Evolutionary conservation across 108 stramenopile genomes (phyloP).

Genomic region (Cylindrotheca closterium): DNA sequence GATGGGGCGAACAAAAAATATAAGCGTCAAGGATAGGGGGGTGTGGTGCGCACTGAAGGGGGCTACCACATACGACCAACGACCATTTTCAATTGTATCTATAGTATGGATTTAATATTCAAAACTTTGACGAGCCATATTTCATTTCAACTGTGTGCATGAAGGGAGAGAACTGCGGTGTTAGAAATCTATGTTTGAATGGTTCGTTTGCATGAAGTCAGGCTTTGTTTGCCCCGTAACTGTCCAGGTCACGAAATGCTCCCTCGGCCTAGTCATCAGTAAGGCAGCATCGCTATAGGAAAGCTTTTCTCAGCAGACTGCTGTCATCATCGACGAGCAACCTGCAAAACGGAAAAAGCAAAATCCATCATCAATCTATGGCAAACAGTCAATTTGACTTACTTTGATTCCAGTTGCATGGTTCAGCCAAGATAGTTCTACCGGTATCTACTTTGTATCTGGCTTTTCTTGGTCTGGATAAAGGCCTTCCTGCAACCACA

Average conservation of each 20-base stretch:
- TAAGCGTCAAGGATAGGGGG: constrained; percentile 45
- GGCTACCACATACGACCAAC: too few relatives aligned
- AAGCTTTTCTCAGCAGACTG: neutral
- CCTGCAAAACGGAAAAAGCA: constrained; percentile 3
- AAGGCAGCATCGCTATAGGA: constrained; percentile 7
- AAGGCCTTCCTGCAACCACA: constrained; percentile 76
- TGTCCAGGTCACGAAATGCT: constrained; percentile 28
- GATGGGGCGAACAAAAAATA: constrained; percentile 45
- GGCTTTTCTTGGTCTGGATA: constrained; percentile 38
- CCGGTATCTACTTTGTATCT: neutral
- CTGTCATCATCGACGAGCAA: neutral
- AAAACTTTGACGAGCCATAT: too few relatives aligned
- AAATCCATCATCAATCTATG: neutral
- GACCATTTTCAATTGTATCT: too few relatives aligned
- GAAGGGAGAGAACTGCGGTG: too few relatives aligned
- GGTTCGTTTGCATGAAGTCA: too few relatives aligned
- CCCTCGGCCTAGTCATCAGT: constrained; percentile 30
- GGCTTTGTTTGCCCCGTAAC: constrained; percentile 39
- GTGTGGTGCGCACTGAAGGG: too few relatives aligned
- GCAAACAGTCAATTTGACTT: neutral
- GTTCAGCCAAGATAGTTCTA: neutral
- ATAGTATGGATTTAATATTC: too few relatives aligned
- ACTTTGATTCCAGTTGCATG: neutral
- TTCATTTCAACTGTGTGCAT: too few relatives aligned
- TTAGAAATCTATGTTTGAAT: too few relatives aligned